These are phyloP conservation scores for Sanchytrium tribonematis DNA, from an alignment of 371 early-diverging fungal species.

Conservation along the genomic window DNA sequence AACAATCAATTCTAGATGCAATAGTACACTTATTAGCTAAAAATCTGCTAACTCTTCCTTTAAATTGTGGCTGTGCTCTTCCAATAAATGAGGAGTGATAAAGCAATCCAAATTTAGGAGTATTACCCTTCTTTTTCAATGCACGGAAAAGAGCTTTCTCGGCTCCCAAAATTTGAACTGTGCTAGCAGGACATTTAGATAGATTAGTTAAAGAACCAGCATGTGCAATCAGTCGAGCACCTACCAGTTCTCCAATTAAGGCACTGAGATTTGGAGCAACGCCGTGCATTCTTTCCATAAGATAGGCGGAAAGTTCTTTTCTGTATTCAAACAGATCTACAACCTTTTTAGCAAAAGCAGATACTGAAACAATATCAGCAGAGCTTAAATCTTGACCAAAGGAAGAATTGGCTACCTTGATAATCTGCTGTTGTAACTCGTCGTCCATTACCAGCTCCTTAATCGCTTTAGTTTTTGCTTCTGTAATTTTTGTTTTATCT, in stretches of 20 bases:
- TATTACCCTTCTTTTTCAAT: constrained; percentile 86
- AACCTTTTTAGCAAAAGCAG: constrained; percentile 72
- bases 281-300: constrained; percentile 72
- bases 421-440: constrained; percentile 45
- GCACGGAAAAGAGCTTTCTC: constrained; percentile 96
- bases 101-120: constrained; percentile 96
- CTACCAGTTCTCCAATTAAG: constrained; percentile 84
- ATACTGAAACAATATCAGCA: constrained; percentile 74
- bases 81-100: constrained; percentile 87
- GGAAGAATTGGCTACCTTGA: constrained; percentile 73
- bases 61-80: constrained; percentile 78
- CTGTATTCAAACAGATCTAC: constrained; percentile 72
- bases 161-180: constrained; percentile 95
- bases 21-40: constrained; percentile 95
- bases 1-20: constrained; percentile 92
- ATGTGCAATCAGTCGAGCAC: constrained; percentile 78
- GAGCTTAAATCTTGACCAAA: constrained; percentile 81
- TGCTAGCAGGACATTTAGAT: constrained; percentile 86
- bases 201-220: constrained; percentile 90
- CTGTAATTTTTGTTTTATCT: constrained; percentile 57
- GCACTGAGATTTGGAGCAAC: constrained; percentile 95
- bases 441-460: constrained; percentile 22
- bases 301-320: constrained; percentile 57
- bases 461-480: constrained; percentile 37
- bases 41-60: constrained; percentile 89